These are phyloP conservation scores for Labyrinthula sp. DNA, from an alignment of 352 stramenopile genomes.

Conservation along the genomic window DNA sequence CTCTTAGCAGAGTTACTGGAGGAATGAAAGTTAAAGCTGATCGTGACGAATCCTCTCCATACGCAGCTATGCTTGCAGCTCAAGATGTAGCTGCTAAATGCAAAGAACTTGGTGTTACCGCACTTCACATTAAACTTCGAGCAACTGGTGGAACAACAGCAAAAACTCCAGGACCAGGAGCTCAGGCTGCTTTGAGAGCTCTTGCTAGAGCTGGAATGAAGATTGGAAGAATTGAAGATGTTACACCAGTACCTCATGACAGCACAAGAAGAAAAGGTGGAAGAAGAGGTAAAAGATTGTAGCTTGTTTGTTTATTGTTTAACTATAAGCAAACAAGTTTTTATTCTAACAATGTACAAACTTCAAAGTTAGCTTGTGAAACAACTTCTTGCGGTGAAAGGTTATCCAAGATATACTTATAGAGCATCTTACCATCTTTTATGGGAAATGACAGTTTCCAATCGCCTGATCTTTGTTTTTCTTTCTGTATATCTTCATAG, in stretches of 20 bases:
- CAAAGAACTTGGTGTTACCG: slow-evolving; percentile 92
- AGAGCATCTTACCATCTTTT: too few relatives aligned
- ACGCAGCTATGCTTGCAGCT: slow-evolving; percentile 98
- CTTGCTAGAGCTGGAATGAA: slow-evolving; percentile 96
- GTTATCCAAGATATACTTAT: too few relatives aligned
- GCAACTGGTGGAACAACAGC: slow-evolving; percentile 95
- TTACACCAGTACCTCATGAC: slow-evolving; percentile 97
- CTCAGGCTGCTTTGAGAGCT: slow-evolving; percentile 88
- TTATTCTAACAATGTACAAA: too few relatives aligned
- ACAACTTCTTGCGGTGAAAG: too few relatives aligned
- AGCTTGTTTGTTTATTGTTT: too few relatives aligned
- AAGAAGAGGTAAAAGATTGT: slow-evolving; percentile 97
- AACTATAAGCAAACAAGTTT: too few relatives aligned
- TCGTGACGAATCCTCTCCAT: slow-evolving; percentile 95
- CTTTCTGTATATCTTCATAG: too few relatives aligned
- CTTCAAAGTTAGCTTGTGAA: too few relatives aligned
- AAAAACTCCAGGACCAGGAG: slow-evolving; percentile 88
- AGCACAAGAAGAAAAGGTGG: slow-evolving; percentile 90
- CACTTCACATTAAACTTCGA: slow-evolving; percentile 99
- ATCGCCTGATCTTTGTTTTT: too few relatives aligned
- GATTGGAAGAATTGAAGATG: slow-evolving; percentile 99
- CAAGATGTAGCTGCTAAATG: slow-evolving; percentile 88
- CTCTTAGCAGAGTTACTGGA: slow-evolving; percentile 93
- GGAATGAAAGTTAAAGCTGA: slow-evolving; percentile 99
- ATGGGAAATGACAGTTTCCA: too few relatives aligned